phyloP scores from a whole-genome alignment of 73 alveolate genomes.

The Tetrahymena malaccensis region DNA sequence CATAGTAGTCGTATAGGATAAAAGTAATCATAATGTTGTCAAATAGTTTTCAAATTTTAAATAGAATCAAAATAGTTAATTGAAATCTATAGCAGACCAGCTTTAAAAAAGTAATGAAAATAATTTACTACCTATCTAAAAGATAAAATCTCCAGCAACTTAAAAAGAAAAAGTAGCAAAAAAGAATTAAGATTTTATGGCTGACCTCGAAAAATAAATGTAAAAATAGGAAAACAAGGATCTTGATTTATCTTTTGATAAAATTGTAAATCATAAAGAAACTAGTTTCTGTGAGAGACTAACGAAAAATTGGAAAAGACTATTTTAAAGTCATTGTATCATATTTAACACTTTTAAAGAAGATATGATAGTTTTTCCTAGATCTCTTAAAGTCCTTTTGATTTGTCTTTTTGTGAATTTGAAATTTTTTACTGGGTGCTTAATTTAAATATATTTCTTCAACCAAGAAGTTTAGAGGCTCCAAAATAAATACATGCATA shows the following conservation, averaged over 20 bases:
- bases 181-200: neutral
- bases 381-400: neutral
- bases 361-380: neutral
- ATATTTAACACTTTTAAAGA: neutral
- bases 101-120: neutral
- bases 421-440: neutral
- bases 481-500: neutral
- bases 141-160: neutral
- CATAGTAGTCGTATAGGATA: neutral
- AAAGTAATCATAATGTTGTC: neutral
- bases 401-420: neutral
- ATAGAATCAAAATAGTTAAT: neutral
- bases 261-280: neutral
- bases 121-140: neutral
- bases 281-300: neutral
- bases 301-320: neutral
- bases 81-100: neutral
- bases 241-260: neutral
- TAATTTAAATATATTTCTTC: neutral
- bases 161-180: neutral
- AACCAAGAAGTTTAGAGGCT: neutral
- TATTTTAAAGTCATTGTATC: neutral
- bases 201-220: neutral
- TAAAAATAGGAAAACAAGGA: neutral
- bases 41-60: neutral